Conservation (phyloP, 2,329 filamentous ascomycete genomes). For the Davidsoniella eucalypti region DNA sequence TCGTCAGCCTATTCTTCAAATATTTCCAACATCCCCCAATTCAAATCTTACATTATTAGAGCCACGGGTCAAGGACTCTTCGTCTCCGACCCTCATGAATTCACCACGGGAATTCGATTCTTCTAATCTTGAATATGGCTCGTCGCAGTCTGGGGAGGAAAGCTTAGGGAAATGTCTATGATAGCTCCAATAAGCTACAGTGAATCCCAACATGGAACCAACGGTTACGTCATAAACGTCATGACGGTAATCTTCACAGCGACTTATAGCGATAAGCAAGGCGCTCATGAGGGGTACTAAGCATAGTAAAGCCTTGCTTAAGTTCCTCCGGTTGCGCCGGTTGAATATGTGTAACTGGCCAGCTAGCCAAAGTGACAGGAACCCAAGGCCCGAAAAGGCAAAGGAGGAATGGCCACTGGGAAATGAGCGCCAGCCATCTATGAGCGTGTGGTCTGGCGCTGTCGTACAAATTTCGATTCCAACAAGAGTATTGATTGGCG, state of each 20-base stretch:
- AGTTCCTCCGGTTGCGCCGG: constrained; percentile 29
- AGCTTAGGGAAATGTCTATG: constrained; percentile 45
- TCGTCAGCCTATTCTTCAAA: neutral
- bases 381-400: constrained; percentile 63
- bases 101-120: constrained; percentile 18
- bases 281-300: constrained; percentile 44
- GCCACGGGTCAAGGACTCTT: constrained; percentile 24
- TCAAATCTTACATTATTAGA: constrained; percentile 23
- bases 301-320: constrained; percentile 40
- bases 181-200: constrained; percentile 49
- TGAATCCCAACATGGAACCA: constrained; percentile 42
- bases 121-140: constrained; percentile 37
- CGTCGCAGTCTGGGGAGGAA: constrained; percentile 34
- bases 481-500: constrained; percentile 36
- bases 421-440: constrained; percentile 75
- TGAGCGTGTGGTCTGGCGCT: constrained; percentile 47
- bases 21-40: constrained; percentile 14
- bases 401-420: constrained; percentile 69
- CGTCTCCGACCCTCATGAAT: constrained; percentile 33
- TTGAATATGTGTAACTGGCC: constrained; percentile 45
- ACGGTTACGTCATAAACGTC: constrained; percentile 53
- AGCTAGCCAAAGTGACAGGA: constrained; percentile 51
- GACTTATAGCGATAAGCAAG: constrained; percentile 49
- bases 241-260: constrained; percentile 55
- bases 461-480: constrained; percentile 59